Evolutionary conservation across 2,329 filamentous ascomycete genomes (phyloP), one percentile per base, ranked within the genome.

Genomic region (Aspergillus sojae): DNA sequence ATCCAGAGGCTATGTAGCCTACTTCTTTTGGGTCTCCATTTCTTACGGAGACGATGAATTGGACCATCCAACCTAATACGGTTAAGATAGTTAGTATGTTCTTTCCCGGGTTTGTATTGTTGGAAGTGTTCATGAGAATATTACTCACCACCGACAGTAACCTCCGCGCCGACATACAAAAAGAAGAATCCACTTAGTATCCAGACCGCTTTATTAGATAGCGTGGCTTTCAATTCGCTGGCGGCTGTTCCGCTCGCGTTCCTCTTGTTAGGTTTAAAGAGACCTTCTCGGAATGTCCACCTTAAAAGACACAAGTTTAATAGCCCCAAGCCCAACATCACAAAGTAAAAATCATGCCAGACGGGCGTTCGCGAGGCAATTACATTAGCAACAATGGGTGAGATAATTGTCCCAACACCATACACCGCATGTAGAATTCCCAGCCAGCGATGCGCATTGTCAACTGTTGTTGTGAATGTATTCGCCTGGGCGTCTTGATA

Each of bases 161-260:
- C 69, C 50, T 71, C 70, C 19, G 67, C 67, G 9, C 70, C 70
- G 26, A 67, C 66, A 62, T 71, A 71, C 34, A 71, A 59, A 43
- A 71, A 70, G 61, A 70, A 71, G 32, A 71, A 71, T 9, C 66
- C 66, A 30, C 69, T 70, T n/a, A 71, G 61, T 30, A 70, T 65
- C 70, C 70, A 71, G 14, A 71, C 66, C 2, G 65, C 50, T 41
- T 56, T 62, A 58, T 67, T 67, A 1, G 62, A 41, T 7, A 71
- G 30, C 1, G 67, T 69, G 3, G 65, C 68, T 21, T 61, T 64
- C 28, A 71, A 41, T 52, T 71, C 68, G 4, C 60, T 58, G 12
- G 43, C 67, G 1, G 69, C 68, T 2, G 65, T 65, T 5, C 65
- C 66, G 34, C 70, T 70, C 1, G 68, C 64, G n/a, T 61, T 67